Percentiles rank a stretch among this genome's conserved stretches.
Conservation (phyloP, 176 grass and related monocot genomes). For the Musa schizocarpa region DNA sequence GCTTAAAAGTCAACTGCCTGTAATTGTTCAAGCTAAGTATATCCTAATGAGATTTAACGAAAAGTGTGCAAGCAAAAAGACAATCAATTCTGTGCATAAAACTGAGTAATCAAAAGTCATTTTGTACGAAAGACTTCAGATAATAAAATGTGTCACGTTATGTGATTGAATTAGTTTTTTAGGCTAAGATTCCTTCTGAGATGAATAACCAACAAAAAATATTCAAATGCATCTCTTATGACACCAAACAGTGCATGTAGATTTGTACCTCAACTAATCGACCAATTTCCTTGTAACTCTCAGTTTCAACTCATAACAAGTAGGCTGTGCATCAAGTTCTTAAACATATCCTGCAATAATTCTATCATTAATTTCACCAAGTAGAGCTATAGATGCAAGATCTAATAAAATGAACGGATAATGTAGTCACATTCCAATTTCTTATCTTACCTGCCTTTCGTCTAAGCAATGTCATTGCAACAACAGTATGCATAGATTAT, state of each 20-base stretch:
- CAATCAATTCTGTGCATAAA: too few species aligned
- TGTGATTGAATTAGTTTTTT: neutral
- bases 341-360: neutral
- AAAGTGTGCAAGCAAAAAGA: too few species aligned
- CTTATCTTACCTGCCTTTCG: too few species aligned
- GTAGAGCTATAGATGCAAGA: neutral
- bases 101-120: too few species aligned
- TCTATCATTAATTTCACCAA: neutral
- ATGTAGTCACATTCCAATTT: neutral
- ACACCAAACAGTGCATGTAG: neutral
- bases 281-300: neutral
- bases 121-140: too few species aligned
- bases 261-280: neutral
- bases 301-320: too few species aligned
- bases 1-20: neutral
- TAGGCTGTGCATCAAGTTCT: neutral
- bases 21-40: too few species aligned
- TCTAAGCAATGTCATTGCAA: too few species aligned
- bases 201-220: neutral
- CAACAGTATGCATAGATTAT: too few species aligned
- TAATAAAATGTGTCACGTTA: too few species aligned
- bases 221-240: neutral
- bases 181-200: neutral
- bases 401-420: neutral
- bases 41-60: too few species aligned